These are phyloP conservation scores for Sugiyamaella marilandica DNA, from an alignment of 805 yeast genomes.

Conservation along the genomic window DNA sequence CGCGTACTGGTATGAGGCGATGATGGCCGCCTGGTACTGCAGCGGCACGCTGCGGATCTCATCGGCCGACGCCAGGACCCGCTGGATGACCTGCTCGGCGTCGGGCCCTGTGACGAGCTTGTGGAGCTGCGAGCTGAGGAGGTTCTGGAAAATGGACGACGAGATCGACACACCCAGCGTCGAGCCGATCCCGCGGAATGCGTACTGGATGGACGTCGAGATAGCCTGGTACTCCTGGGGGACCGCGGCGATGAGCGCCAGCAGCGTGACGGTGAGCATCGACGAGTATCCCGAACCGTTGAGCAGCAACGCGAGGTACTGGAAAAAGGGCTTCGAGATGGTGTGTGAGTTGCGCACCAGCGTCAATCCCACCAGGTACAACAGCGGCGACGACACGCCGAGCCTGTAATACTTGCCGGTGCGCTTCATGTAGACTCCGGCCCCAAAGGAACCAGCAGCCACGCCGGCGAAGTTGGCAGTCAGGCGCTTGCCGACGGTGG, in stretches of 20 bases:
- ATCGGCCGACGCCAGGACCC: slow-evolving; percentile 49
- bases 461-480: slow-evolving; percentile 58
- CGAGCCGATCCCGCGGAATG: slow-evolving; percentile 83
- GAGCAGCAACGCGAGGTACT: slow-evolving; percentile 43
- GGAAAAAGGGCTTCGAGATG: slow-evolving; percentile 22
- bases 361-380: slow-evolving; percentile 45
- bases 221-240: slow-evolving; percentile 69
- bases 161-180: slow-evolving; percentile 73
- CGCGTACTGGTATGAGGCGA: slow-evolving; percentile 44
- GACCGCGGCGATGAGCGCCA: slow-evolving; percentile 74
- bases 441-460: slow-evolving; percentile 58
- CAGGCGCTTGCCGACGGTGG: slow-evolving; percentile 51
- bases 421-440: slow-evolving; percentile 61
- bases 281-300: slow-evolving; percentile 66
- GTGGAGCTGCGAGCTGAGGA: slow-evolving; percentile 34
- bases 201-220: slow-evolving; percentile 85
- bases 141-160: slow-evolving; percentile 58
- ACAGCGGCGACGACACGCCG: slow-evolving; percentile 39
- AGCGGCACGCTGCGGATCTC: slow-evolving; percentile 47
- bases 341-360: slow-evolving; percentile 29
- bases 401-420: slow-evolving; percentile 62
- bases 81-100: slow-evolving; percentile 27
- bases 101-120: slow-evolving; percentile 27
- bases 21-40: slow-evolving; percentile 38
- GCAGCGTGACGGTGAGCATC: slow-evolving; percentile 62